Conservation (phyloP, 2,329 filamentous ascomycete genomes). For the Sphaerulina vaccinii region DNA sequence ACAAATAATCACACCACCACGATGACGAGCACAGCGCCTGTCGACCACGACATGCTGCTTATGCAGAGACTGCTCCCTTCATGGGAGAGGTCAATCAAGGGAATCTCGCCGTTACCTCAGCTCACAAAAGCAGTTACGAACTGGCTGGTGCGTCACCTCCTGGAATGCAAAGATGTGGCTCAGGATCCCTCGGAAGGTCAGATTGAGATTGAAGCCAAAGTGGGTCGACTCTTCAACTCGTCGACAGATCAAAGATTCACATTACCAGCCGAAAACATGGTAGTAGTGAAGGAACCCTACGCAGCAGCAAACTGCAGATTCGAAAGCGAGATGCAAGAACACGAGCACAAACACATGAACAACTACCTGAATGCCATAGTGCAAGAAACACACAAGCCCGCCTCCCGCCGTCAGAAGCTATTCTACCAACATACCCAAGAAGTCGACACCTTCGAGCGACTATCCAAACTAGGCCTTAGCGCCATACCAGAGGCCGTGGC, state of each 20-base stretch:
- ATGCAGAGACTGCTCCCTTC: conserved; percentile 28
- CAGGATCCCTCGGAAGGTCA: conserved; percentile 64
- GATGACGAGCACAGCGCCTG: no score
- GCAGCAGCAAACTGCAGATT: conserved; percentile 60
- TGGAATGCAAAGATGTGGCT: conserved; percentile 51
- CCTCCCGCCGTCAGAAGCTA: conserved; percentile 65
- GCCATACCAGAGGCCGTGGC: conserved; percentile 54
- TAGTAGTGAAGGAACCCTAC: conserved; percentile 61
- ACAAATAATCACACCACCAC: no score
- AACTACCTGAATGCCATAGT: conserved; percentile 75
- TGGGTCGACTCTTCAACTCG: conserved; percentile 76
- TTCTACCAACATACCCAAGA: conserved; percentile 81
- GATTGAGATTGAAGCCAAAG: conserved; percentile 91
- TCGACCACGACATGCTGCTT: conserved; percentile 31
- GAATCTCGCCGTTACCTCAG: conserved; percentile 27
- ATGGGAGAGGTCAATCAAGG: conserved; percentile 36
- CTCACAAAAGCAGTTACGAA: conserved; percentile 30
- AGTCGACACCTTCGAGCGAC: conserved; percentile 77
- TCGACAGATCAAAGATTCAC: conserved; percentile 67
- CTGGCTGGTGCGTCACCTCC: conserved; percentile 31
- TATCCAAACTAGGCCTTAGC: conserved; percentile 59
- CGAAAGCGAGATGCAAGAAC: conserved; percentile 85
- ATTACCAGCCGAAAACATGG: conserved; percentile 68
- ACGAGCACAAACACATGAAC: conserved; percentile 80
- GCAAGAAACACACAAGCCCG: conserved; percentile 27